Evolutionary conservation across 768 basidiomycete species (phyloP).

Genomic region (Suillus cothurnatus): DNA sequence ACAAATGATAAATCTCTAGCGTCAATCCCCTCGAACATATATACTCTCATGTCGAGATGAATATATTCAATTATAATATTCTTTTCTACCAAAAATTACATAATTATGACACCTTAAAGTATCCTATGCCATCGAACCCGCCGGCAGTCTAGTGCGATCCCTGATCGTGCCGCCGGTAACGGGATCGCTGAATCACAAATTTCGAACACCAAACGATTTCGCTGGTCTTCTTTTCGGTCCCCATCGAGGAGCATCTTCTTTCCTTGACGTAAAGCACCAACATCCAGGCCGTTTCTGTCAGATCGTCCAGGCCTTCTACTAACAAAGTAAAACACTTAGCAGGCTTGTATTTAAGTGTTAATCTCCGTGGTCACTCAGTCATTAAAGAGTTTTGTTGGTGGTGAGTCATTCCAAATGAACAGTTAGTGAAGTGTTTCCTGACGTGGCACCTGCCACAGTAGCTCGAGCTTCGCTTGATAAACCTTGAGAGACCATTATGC

Average conservation of each 20-base stretch:
- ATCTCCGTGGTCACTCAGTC: not conserved
- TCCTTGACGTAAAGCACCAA: not conserved
- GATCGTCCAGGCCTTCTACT: not conserved
- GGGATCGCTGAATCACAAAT: not conserved
- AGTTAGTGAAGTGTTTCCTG: not conserved
- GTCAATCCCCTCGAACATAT: too few relatives aligned
- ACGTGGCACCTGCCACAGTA: not conserved
- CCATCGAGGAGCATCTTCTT: not conserved
- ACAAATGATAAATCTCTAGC: not conserved
- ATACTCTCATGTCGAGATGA: too few relatives aligned
- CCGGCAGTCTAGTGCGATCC: constrained; percentile 5
- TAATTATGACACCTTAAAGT: not conserved
- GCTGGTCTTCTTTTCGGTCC: not conserved
- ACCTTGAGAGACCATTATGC: not conserved
- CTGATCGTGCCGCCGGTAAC: constrained; percentile 8
- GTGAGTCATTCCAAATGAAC: not conserved
- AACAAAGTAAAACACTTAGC: not conserved
- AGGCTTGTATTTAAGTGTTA: too few relatives aligned
- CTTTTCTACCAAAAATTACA: too few relatives aligned
- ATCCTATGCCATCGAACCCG: not conserved
- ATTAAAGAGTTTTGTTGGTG: not conserved
- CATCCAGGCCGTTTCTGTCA: not conserved
- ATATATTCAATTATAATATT: too few relatives aligned
- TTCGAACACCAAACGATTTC: not conserved
- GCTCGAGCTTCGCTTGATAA: not conserved